Percentiles rank a stretch among this genome's conserved stretches.
These are phyloP conservation scores for Peronospora tabacina DNA, from an alignment of 352 stramenopile species.

Conservation along the genomic window DNA sequence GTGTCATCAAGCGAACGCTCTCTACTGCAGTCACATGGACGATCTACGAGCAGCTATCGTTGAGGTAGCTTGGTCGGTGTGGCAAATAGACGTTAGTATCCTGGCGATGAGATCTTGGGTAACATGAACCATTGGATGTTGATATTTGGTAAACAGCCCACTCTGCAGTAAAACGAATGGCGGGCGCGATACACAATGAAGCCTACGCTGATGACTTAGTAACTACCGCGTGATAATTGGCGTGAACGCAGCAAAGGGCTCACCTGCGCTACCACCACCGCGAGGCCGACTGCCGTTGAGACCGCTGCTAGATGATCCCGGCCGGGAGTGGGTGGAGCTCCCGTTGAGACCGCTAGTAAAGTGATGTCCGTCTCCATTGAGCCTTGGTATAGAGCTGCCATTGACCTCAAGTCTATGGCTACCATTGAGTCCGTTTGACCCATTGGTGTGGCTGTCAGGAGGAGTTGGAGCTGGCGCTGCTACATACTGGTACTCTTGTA, in stretches of 20 bases:
- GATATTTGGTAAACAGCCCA: constrained; percentile 21
- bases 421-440: constrained; percentile 27
- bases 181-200: neutral
- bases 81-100: neutral
- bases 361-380: constrained; percentile 22
- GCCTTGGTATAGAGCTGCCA: constrained; percentile 20
- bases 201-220: neutral
- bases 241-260: constrained; percentile 80
- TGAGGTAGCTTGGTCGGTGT: constrained; percentile 29
- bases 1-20: constrained; percentile 94
- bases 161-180: constrained; percentile 15
- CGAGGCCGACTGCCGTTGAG: constrained; percentile 27
- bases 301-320: constrained; percentile 1
- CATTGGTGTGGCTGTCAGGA: constrained; percentile 11
- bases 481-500: constrained; percentile 22
- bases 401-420: constrained; percentile 20
- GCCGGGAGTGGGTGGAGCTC: constrained; percentile 10
- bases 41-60: constrained; percentile 93
- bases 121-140: constrained; percentile 15
- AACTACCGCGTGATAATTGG: constrained; percentile 80
- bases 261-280: constrained; percentile 19
- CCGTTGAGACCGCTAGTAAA: constrained; percentile 17
- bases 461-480: constrained; percentile 15
- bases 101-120: neutral
- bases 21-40: constrained; percentile 99